A percentile compares a stretch with the other conserved stretches of the same genome.
Conservation (phyloP, 805 yeast genomes). For the Candida michaelii region DNA sequence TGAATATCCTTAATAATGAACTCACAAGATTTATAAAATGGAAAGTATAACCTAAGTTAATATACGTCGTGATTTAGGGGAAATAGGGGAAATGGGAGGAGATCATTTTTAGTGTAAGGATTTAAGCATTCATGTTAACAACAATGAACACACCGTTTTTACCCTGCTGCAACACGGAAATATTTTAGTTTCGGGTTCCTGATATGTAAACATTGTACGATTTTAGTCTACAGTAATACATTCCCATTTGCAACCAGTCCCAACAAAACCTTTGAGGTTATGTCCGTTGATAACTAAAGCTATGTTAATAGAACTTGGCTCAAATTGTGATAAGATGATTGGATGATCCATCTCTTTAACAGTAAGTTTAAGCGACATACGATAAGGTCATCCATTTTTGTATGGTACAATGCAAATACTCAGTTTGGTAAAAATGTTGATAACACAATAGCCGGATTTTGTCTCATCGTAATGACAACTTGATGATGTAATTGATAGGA, state of each 20-base stretch:
- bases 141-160: too few species aligned
- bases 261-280: slow-evolving; percentile 1
- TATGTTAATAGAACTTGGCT: not conserved
- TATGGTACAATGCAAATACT: slow-evolving; percentile 1
- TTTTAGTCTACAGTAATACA: too few species aligned
- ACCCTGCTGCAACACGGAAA: too few species aligned
- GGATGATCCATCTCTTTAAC: too few species aligned
- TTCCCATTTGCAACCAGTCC: not conserved
- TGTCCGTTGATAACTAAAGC: not conserved
- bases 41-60: not conserved
- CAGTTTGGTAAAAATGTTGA: not conserved
- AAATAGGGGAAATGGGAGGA: not conserved
- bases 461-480: not conserved
- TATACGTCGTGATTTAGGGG: not conserved
- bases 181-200: too few species aligned
- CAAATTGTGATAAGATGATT: too few species aligned
- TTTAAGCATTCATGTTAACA: not conserved
- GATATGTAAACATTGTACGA: not conserved
- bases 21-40: not conserved
- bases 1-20: not conserved
- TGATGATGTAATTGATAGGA: not conserved
- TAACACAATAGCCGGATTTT: not conserved
- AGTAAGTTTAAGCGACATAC: not conserved
- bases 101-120: too few species aligned
- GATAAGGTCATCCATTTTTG: not conserved